Evolutionary conservation across 140 eudicot genomes (phyloP).

Genomic region (Cichorium intybus): DNA sequence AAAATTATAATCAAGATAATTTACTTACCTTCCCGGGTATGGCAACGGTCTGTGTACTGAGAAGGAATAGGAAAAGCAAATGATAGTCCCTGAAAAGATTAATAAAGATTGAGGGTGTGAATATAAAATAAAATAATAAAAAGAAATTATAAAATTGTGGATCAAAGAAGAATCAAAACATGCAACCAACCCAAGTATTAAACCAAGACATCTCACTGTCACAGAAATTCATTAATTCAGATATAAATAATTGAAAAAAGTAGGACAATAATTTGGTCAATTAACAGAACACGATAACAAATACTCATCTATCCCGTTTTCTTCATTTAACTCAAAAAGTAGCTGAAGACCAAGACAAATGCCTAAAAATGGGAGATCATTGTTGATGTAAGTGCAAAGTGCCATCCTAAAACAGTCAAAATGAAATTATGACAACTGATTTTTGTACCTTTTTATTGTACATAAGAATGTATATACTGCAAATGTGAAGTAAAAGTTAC

Average conservation of each 20-base stretch:
- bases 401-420: conserved; percentile 53
- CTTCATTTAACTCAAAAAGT: no score
- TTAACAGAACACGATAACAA: no score
- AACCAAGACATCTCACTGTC: conserved; percentile 89
- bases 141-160: neutral
- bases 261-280: neutral
- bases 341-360: conserved; percentile 99
- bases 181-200: conserved; percentile 94
- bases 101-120: neutral
- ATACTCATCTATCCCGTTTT: no score
- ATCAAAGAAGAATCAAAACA: conserved; percentile 68
- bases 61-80: conserved; percentile 94
- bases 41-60: conserved; percentile 75
- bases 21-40: conserved; percentile 55
- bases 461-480: neutral
- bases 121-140: no score
- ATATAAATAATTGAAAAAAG: conserved; percentile 1
- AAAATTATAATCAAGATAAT: neutral
- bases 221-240: conserved; percentile 5
- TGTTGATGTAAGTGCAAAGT: conserved; percentile 67
- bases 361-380: conserved; percentile 90
- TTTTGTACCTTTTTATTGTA: neutral
- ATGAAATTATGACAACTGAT: neutral
- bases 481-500: conserved; percentile 32
- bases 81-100: conserved; percentile 67